Evolutionary conservation across 352 stramenopile species (phyloP).

Genomic region (Blastocystis sp.): DNA sequence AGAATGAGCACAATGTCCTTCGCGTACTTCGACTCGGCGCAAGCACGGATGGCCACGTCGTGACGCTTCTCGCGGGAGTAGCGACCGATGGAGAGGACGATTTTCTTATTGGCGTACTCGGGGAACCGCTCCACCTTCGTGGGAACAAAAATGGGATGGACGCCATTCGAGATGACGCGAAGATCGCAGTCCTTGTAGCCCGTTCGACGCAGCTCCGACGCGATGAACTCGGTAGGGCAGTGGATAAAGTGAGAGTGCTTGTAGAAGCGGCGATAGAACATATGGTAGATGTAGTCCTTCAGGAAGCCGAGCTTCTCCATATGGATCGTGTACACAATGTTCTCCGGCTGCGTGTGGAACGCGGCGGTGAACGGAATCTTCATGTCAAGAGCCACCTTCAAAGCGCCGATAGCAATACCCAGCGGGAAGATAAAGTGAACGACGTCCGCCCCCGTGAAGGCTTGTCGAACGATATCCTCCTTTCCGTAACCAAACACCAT

Average conservation of each 20-base stretch:
- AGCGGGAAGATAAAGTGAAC: constrained; percentile 65
- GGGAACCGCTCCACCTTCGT: constrained; percentile 15
- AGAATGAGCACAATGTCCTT: constrained; percentile 50
- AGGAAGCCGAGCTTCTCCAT: not conserved
- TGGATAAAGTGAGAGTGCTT: constrained; percentile 62
- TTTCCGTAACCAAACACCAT: constrained; percentile 65
- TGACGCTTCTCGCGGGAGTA: constrained; percentile 65
- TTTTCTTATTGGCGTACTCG: constrained; percentile 26
- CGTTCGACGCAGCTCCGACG: constrained; percentile 31
- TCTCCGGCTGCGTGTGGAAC: constrained; percentile 66
- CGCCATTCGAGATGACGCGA: constrained; percentile 53
- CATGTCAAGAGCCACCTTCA: constrained; percentile 56
- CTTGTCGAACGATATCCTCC: constrained; percentile 38
- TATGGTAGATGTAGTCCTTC: constrained; percentile 62
- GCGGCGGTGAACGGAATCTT: constrained; percentile 53
- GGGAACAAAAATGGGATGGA: constrained; percentile 37
- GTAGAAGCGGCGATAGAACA: constrained; percentile 48
- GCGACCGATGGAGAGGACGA: constrained; percentile 31
- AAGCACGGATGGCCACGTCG: constrained; percentile 45
- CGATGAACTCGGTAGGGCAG: constrained; percentile 64
- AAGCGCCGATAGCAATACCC: constrained; percentile 18
- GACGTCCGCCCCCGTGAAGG: constrained; percentile 60
- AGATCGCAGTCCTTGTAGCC: constrained; percentile 31
- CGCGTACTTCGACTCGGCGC: constrained; percentile 4
- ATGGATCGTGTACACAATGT: constrained; percentile 66